These are phyloP conservation scores for Pelagophyceae sp. DNA, from an alignment of 352 stramenopile species.

Conservation along the genomic window DNA sequence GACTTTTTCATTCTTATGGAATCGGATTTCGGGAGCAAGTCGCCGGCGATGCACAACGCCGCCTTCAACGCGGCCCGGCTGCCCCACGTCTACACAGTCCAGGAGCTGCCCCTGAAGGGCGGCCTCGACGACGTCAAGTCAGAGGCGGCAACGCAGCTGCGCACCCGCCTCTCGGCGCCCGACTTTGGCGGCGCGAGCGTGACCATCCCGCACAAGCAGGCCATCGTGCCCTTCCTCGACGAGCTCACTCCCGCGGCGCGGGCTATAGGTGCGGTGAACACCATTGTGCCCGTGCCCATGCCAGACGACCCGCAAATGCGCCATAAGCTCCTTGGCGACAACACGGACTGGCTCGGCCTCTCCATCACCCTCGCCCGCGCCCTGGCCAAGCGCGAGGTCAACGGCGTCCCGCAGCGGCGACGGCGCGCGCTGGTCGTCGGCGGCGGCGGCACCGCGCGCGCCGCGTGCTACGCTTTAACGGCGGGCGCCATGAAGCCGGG, in stretches of 20 bases:
- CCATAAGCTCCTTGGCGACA: conserved; percentile 82
- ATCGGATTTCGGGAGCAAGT: not conserved
- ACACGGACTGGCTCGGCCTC: conserved; percentile 98
- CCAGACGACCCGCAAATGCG: not conserved
- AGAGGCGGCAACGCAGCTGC: conserved; percentile 40
- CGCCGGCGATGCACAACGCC: conserved; percentile 88
- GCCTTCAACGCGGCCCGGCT: conserved; percentile 74
- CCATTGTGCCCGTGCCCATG: conserved; percentile 58
- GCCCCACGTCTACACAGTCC: conserved; percentile 74
- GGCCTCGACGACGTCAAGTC: not conserved
- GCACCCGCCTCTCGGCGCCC: conserved; percentile 21
- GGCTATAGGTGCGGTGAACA: conserved; percentile 98
- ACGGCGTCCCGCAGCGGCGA: no score
- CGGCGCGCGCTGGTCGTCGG: conserved; percentile 71
- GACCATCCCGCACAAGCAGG: conserved; percentile 94
- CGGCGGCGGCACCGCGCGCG: conserved; percentile 82
- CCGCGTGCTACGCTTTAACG: conserved; percentile 78
- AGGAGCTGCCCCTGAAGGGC: conserved; percentile 48
- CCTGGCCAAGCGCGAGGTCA: conserved; percentile 40
- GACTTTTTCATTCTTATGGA: conserved; percentile 3
- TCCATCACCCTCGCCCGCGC: conserved; percentile 69
- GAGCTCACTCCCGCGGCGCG: conserved; percentile 77
- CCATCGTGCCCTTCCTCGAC: conserved; percentile 84
- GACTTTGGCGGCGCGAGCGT: conserved; percentile 87
- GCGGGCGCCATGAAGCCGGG: conserved; percentile 41